Evolutionary conservation across 2,329 filamentous ascomycete genomes (phyloP).

Genomic region (Alternaria tenuissima): DNA sequence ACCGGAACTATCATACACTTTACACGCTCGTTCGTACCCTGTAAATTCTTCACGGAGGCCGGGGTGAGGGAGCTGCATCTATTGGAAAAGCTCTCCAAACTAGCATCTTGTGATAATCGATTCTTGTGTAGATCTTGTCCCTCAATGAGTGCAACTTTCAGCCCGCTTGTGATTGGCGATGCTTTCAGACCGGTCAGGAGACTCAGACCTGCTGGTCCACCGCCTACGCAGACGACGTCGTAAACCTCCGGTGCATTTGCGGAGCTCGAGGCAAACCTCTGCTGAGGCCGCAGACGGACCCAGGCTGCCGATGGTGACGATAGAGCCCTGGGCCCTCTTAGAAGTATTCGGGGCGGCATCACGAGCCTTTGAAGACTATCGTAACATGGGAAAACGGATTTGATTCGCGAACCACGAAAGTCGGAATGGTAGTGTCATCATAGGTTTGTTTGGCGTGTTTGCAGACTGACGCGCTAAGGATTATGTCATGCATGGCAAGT

Average conservation of each 20-base stretch:
- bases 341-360: slow-evolving; percentile 45
- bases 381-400: slow-evolving; percentile 29
- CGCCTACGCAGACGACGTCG: slow-evolving; percentile 91
- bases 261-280: slow-evolving; percentile 46
- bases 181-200: slow-evolving; percentile 59
- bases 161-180: slow-evolving; percentile 75
- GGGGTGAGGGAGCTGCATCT: slow-evolving; percentile 95
- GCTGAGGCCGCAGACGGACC: slow-evolving; percentile 28
- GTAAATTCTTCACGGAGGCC: slow-evolving; percentile 81
- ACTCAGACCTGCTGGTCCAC: slow-evolving; percentile 87
- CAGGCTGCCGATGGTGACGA: slow-evolving; percentile 20
- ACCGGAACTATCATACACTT: not conserved
- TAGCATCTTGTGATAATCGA: slow-evolving; percentile 69
- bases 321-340: slow-evolving; percentile 28
- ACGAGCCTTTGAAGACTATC: slow-evolving; percentile 26
- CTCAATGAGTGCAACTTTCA: slow-evolving; percentile 90
- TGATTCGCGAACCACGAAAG: slow-evolving; percentile 17
- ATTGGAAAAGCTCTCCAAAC: slow-evolving; percentile 80
- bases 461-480: slow-evolving; percentile 13
- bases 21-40: slow-evolving; percentile 50
- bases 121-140: slow-evolving; percentile 80
- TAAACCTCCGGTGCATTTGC: slow-evolving; percentile 73
- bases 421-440: slow-evolving; percentile 38
- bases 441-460: slow-evolving; percentile 34
- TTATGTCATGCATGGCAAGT: slow-evolving; percentile 8